These are phyloP conservation scores for Venturia aucupariae DNA, from an alignment of 2,329 filamentous ascomycete species.

Conservation along the genomic window DNA sequence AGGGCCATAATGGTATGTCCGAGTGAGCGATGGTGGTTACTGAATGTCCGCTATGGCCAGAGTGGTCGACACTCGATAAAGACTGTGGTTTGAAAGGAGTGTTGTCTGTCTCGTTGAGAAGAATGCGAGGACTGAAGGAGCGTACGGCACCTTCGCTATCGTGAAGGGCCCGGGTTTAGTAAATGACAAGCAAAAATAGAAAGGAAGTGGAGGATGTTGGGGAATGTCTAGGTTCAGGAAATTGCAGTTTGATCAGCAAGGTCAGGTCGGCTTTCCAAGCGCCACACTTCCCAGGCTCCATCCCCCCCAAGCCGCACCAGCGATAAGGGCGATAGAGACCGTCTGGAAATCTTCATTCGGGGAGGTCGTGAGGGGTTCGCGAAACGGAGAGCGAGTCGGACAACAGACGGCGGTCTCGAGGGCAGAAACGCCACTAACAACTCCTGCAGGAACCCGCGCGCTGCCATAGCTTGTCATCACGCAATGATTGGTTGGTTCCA, in stretches of 20 bases:
- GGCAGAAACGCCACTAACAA: not conserved
- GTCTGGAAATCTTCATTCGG: not conserved
- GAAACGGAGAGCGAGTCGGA: not conserved
- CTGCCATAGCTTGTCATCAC: not conserved
- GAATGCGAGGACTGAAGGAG: not conserved
- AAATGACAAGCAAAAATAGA: not conserved
- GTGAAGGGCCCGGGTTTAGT: not conserved
- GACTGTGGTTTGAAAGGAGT: not conserved
- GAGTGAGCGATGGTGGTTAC: not conserved
- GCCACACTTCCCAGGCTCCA: not conserved
- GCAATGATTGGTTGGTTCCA: not conserved
- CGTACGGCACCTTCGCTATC: not conserved
- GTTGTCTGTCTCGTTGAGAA: not conserved
- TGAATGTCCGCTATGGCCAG: not conserved
- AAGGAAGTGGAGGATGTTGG: not conserved
- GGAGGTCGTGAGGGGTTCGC: not conserved
- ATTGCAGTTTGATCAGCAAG: slow-evolving; percentile 2
- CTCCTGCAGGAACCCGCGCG: not conserved
- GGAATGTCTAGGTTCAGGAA: not conserved
- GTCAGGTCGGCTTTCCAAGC: not conserved
- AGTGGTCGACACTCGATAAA: not conserved
- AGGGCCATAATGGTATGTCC: not conserved
- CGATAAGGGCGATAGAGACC: not conserved
- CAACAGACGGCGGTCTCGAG: not conserved
- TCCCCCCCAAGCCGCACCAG: not conserved